phyloP scores from a whole-genome alignment of 2,329 filamentous ascomycete species.

The Fusarium transvaalense region DNA sequence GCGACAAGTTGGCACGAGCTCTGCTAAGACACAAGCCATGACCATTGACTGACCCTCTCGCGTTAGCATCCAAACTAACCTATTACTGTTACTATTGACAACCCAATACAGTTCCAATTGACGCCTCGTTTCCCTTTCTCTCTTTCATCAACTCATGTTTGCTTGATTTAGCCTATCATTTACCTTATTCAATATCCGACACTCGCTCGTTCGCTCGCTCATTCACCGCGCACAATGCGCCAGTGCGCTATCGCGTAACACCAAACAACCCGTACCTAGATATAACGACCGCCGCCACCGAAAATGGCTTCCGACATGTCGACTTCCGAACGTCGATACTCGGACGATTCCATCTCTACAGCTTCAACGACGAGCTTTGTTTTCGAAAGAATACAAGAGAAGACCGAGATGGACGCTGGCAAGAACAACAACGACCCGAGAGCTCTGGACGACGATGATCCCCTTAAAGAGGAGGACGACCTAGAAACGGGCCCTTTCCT shows the following conservation, averaged over 20 bases:
- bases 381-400: constrained; percentile 79
- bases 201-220: constrained; percentile 21
- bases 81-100: constrained; percentile 39
- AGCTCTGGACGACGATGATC: constrained; percentile 61
- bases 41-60: constrained; percentile 17
- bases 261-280: neutral
- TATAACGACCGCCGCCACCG: constrained; percentile 13
- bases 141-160: constrained; percentile 19
- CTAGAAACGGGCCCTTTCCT: constrained; percentile 69
- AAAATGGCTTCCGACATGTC: constrained; percentile 40
- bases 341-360: constrained; percentile 75
- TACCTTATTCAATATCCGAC: constrained; percentile 15
- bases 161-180: constrained; percentile 25
- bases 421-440: constrained; percentile 50
- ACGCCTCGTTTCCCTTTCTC: constrained; percentile 24
- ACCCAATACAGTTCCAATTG: constrained; percentile 38
- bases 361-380: constrained; percentile 87
- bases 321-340: constrained; percentile 49
- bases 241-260: constrained; percentile 24
- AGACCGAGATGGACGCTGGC: constrained; percentile 53
- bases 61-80: neutral
- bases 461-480: constrained; percentile 53
- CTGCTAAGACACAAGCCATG: constrained; percentile 14
- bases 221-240: constrained; percentile 37
- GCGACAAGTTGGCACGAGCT: constrained; percentile 37